Base-by-base conservation (phyloP, 2,329 filamentous ascomycete species). In the Piedraia hortae region DNA sequence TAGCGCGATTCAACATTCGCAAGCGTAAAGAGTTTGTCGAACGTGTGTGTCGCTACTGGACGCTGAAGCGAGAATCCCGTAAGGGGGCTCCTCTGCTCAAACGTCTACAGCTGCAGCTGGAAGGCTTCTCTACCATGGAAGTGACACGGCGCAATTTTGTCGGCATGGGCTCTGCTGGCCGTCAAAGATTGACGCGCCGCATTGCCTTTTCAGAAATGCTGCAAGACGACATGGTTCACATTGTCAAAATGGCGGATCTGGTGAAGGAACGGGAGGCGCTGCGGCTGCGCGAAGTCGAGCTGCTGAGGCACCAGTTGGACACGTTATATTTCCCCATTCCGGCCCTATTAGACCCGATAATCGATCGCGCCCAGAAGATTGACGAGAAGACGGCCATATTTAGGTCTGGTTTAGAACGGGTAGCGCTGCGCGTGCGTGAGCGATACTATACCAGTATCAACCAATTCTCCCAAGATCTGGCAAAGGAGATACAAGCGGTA, bases 41-140 rank as follows among this genome's bases (percentile, higher is more conserved):
- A 26, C 82, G 91, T 44, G 74, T 74, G 2, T 93, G 82, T 49
- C 78, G 77, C 34, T 97, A 93, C 47, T 97, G 85, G 85, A 93
- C 85, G 0, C 47, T 97, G 30, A 97, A 97, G 50, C 65, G 85
- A 25, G 85, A 97, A 44, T 74, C 82, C 29, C 66, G 85, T 15
- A 62, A 85, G 26, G 85, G 85, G 20, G 85, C 85, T 14, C 77
- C 85, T 3, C 54, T 97, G 24, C 58, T 97, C 27, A 93, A 93
- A 48, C 66, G 85, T 16, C 56, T 97, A 10, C 85, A 97, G 43
- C 51, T 93, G 26, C 80, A 91, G 44, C 72, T 91, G 58, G 82
- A 93, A 44, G 75, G 77, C 0, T 97, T 93, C 44, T 82, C 82
- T 4, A 90, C 78, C 0, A 90, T 91, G 71, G 85, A 97, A 46